Conservation (phyloP, 495 filamentous ascomycete genomes). For the Aspergillus campestris region DNA sequence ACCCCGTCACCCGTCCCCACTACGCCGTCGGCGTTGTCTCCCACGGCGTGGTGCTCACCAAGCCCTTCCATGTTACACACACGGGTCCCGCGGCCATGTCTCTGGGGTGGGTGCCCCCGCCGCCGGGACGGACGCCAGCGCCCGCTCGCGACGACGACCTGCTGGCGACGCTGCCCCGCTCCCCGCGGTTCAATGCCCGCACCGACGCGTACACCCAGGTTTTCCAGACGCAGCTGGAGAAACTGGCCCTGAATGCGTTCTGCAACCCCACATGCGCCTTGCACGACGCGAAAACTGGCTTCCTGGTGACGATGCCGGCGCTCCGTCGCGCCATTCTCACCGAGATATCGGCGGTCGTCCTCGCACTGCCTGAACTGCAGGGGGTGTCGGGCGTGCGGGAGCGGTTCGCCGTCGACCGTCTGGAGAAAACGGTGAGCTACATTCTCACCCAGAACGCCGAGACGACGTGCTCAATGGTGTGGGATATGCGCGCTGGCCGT, state of each 20-base stretch:
- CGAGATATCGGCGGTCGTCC: constrained; percentile 46
- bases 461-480: constrained; percentile 65
- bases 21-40: constrained; percentile 61
- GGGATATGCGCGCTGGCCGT: constrained; percentile 52
- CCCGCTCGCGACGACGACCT: constrained; percentile 13
- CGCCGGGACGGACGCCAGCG: constrained; percentile 1
- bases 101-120: constrained; percentile 31
- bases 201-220: constrained; percentile 20
- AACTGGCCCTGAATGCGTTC: constrained; percentile 62
- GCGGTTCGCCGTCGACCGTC: constrained; percentile 37
- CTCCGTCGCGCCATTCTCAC: constrained; percentile 40
- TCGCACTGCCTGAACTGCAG: constrained; percentile 48
- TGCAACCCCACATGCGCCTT: constrained; percentile 67
- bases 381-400: constrained; percentile 36
- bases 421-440: constrained; percentile 41
- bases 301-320: constrained; percentile 46
- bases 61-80: constrained; percentile 49
- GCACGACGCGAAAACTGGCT: constrained; percentile 51
- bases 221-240: constrained; percentile 53
- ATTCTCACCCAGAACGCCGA: constrained; percentile 46
- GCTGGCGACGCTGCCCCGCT: constrained; percentile 19
- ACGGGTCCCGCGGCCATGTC: constrained; percentile 47
- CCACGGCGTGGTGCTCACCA: constrained; percentile 45
- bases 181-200: constrained; percentile 18
- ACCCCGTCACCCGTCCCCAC: constrained; percentile 47